phyloP scores from a whole-genome alignment of 495 filamentous ascomycete genomes.

The Trichoderma asperelloides region DNA sequence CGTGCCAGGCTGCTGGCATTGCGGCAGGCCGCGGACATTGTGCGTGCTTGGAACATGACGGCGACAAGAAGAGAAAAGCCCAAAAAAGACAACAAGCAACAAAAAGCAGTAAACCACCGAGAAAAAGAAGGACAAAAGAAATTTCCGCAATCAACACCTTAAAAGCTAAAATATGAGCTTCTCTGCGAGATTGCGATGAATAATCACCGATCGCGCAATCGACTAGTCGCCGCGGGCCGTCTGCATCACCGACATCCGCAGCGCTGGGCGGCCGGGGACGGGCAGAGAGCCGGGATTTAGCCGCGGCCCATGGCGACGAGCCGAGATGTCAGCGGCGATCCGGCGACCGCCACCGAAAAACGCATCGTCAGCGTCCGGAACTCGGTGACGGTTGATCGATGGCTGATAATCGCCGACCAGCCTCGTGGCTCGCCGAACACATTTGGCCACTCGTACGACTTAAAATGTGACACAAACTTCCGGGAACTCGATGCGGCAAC shows the following conservation, averaged over 20 bases:
- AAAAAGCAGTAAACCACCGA: background rate
- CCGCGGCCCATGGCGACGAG: background rate
- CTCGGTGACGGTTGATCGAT: background rate
- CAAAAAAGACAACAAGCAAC: background rate
- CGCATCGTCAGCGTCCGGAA: background rate
- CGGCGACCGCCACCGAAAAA: background rate
- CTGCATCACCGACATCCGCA: slow-evolving; percentile 3
- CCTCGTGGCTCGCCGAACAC: background rate
- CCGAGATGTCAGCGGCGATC: background rate
- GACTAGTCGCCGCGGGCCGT: background rate
- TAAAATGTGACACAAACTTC: background rate
- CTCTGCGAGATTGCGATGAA: background rate
- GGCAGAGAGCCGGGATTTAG: background rate
- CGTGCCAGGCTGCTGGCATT: background rate
- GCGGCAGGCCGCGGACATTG: background rate
- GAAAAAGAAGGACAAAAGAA: background rate
- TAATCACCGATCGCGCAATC: slow-evolving; percentile 8
- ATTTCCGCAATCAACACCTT: background rate
- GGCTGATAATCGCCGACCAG: background rate
- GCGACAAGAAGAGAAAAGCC: background rate
- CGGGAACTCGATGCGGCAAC: background rate
- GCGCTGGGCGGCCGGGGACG: too few relatives aligned
- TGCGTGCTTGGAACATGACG: background rate
- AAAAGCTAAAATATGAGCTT: background rate
- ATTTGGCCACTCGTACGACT: background rate